Conservation (phyloP, 2,329 filamentous ascomycete species). For the Beauveria rudraprayagi region DNA sequence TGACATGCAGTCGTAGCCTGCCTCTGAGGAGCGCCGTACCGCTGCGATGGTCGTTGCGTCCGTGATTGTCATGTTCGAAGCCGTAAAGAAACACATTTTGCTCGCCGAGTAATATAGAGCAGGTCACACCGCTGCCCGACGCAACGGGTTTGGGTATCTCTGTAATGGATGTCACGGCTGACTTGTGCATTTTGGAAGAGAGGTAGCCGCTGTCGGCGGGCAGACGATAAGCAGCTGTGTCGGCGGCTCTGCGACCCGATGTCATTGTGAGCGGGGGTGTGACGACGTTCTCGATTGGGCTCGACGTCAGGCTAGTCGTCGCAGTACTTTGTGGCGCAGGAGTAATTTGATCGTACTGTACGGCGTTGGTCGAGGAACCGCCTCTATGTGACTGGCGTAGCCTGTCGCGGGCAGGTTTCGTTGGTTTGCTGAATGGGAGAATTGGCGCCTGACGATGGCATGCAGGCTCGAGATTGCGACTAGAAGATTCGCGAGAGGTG, state of each 20-base stretch:
- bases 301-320: neutral
- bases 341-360: neutral
- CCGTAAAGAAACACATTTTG: constrained; percentile 74
- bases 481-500: neutral
- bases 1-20: constrained; percentile 70
- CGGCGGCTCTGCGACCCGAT: neutral
- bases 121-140: constrained; percentile 65
- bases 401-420: neutral
- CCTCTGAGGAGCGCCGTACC: constrained; percentile 81
- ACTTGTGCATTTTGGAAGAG: constrained; percentile 36
- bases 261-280: neutral
- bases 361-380: neutral
- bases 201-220: neutral
- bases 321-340: neutral
- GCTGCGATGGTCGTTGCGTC: constrained; percentile 43
- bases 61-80: constrained; percentile 62
- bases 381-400: neutral
- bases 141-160: constrained; percentile 67
- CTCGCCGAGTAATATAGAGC: constrained; percentile 68
- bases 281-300: neutral
- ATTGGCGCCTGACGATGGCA: neutral
- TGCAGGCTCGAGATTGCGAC: neutral
- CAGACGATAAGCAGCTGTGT: neutral
- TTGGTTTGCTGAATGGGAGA: neutral
- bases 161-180: constrained; percentile 42